These are phyloP conservation scores for Leishmania lainsoni DNA, from an alignment of 208 protist species.

Conservation along the genomic window DNA sequence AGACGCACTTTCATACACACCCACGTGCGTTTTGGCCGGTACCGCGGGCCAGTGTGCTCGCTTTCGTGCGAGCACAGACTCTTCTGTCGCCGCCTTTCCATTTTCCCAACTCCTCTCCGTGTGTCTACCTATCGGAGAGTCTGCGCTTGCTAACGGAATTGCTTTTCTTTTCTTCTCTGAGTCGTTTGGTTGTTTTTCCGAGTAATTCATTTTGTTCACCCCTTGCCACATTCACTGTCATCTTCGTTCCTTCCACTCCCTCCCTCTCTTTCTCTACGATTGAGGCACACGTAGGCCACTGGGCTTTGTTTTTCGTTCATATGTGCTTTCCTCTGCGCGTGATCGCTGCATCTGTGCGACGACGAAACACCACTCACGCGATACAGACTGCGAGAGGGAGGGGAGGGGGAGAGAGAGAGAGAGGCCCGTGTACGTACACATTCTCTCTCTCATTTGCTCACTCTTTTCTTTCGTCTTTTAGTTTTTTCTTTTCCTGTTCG, in stretches of 20 bases:
- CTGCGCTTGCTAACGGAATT: neutral
- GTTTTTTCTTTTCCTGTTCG: neutral
- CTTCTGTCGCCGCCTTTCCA: neutral
- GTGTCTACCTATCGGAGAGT: neutral
- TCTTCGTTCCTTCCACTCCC: neutral
- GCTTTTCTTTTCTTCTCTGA: neutral
- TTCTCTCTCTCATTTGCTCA: neutral
- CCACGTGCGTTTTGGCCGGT: neutral
- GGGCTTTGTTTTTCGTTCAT: neutral
- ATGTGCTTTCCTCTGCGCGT: neutral
- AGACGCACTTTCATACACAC: neutral
- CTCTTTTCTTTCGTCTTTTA: constrained; percentile 17
- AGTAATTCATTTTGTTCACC: neutral
- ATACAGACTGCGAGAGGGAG: neutral
- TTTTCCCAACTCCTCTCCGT: neutral
- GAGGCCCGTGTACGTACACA: too few species aligned
- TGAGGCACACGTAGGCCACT: neutral
- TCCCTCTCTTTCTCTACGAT: neutral
- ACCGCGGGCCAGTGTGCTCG: neutral
- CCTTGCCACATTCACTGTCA: neutral
- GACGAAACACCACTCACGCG: neutral
- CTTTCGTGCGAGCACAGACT: neutral
- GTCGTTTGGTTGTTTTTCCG: neutral
- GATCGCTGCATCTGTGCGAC: neutral
- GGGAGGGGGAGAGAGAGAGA: neutral